Conservation (phyloP, 2,329 filamentous ascomycete species). For the Monosporascus sp. region DNA sequence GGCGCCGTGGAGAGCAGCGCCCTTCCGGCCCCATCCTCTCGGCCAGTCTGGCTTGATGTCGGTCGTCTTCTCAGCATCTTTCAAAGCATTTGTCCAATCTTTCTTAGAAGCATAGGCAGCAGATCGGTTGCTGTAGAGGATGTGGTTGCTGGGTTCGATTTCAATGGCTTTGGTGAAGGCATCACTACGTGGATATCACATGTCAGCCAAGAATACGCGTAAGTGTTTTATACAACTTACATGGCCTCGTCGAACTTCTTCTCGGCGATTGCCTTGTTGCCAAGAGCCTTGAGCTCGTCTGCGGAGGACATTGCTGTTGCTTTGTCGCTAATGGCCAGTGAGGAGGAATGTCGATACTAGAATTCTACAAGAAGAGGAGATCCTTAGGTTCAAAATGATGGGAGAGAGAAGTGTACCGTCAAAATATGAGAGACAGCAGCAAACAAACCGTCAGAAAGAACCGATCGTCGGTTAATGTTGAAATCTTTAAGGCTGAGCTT, state of each 20-base stretch:
- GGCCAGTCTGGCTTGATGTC: slow-evolving; percentile 97
- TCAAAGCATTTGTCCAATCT: slow-evolving; percentile 77
- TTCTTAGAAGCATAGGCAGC: slow-evolving; percentile 82
- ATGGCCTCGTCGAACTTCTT: slow-evolving; percentile 96
- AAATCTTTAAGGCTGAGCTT: neutral
- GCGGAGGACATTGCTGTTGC: slow-evolving; percentile 48
- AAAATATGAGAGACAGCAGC: neutral
- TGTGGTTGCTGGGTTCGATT: slow-evolving; percentile 83
- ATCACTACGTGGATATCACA: slow-evolving; percentile 50
- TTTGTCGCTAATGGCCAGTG: neutral
- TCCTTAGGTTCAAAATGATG: neutral
- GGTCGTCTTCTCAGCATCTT: slow-evolving; percentile 89
- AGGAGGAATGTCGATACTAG: neutral
- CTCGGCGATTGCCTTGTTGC: slow-evolving; percentile 96
- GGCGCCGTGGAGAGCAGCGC: slow-evolving; percentile 80
- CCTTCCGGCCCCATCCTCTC: slow-evolving; percentile 93
- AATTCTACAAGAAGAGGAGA: neutral
- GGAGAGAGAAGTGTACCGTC: neutral
- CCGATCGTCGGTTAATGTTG: neutral
- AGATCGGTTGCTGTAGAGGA: slow-evolving; percentile 96
- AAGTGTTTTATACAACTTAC: slow-evolving; percentile 50
- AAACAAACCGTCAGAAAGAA: neutral
- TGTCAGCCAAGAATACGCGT: neutral
- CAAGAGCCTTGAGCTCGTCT: slow-evolving; percentile 88
- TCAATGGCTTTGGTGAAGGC: slow-evolving; percentile 94